These are phyloP conservation scores for Apocynum venetum DNA, from an alignment of 257 asterid species.

Conservation along the genomic window DNA sequence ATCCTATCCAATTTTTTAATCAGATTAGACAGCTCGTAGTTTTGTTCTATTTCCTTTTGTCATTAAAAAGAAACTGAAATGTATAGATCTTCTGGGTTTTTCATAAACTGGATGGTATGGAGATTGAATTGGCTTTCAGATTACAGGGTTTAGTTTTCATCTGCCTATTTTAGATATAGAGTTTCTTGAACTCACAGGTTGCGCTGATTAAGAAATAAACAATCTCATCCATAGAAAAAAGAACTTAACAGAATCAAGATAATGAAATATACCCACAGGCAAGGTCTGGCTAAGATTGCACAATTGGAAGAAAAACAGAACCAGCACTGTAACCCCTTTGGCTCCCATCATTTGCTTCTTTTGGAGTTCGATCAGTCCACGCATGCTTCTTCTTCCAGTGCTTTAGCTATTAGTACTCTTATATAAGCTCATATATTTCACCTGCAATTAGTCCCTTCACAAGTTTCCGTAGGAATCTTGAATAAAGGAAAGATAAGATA, in stretches of 20 bases:
- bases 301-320: slow-evolving; percentile 20
- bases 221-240: neutral
- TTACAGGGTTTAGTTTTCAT: neutral
- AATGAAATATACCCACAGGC: slow-evolving; percentile 25
- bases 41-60: neutral
- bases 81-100: neutral
- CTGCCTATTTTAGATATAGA: no score
- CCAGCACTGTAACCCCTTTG: slow-evolving; percentile 21
- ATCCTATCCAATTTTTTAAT: neutral
- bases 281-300: slow-evolving; percentile 10
- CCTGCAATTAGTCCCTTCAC: neutral
- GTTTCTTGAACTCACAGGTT: neutral
- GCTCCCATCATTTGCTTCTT: slow-evolving; percentile 22
- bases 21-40: neutral
- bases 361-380: neutral
- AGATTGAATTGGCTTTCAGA: neutral
- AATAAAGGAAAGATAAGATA: neutral
- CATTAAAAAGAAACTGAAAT: neutral
- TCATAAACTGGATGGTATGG: neutral
- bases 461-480: neutral
- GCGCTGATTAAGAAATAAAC: neutral
- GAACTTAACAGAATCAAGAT: neutral
- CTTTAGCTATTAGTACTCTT: neutral
- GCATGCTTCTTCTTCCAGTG: neutral
- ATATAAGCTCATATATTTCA: neutral